Base-by-base conservation (phyloP, 768 basidiomycete genomes). In the Rhizopogon vulgaris region DNA sequence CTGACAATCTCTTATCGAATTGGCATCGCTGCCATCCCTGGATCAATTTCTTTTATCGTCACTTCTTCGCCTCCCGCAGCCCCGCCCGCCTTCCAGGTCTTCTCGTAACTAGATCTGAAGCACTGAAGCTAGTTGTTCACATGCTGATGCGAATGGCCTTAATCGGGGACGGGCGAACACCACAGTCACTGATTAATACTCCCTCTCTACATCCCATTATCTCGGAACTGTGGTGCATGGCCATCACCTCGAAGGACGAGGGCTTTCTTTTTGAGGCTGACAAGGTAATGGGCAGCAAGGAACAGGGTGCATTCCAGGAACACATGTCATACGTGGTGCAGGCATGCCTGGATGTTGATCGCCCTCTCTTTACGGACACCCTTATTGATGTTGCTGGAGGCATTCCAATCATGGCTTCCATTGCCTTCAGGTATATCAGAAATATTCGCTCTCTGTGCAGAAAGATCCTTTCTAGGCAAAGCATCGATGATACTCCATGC, bases 271-370 rank as follows among this genome's bases (percentile, higher is more conserved):
- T 27, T 3, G 45, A 46, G 30, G 45, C 45, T 46, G 45, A 46
- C 14, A 46, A 46, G 45, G 45, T 46, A 15, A 46, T 46, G 45
- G 45, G 45, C 9, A 46, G 45, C 32, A 14, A 46, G 45, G 45
- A 46, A 9, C 32, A 34, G 9, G 45, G 45, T 12, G 45, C 45
- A 15, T 46, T 46, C 45, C 45, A 46, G 32, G 45, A 46, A 32
- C 45, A 46, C 45, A 46, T 46, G 45, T 46, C 45, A 46, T 46
- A 46, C 18, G 32, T 46, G 32, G 45, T 46, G 32, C 45, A 46
- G 32, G 22, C 45, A 46, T 46, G 45, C 18, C 32, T 46, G 45
- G 45, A 46, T 34, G 45, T 34, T 9, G 22, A 22, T 22, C 45
- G 22, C 22, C 45, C 45, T 34, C 15, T 17, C 22, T 46, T 46